phyloP scores from a whole-genome alignment of 1,284 basidiomycete species.

The Athelia sp. region DNA sequence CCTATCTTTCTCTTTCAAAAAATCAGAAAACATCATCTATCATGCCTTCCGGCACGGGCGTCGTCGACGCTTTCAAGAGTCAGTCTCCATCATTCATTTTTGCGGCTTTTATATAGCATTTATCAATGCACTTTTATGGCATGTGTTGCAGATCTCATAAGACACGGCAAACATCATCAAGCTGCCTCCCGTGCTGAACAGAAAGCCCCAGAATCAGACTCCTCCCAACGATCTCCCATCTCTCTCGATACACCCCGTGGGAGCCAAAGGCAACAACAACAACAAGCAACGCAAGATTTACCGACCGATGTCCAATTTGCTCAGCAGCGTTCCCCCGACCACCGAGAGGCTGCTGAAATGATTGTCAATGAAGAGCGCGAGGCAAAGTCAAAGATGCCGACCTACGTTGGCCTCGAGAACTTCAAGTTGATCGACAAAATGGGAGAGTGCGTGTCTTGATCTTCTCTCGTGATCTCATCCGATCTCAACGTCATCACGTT shows the following conservation, averaged over 20 bases:
- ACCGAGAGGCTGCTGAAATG: constrained; percentile 61
- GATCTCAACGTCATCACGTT: constrained; percentile 7
- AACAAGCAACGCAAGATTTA: constrained; percentile 27
- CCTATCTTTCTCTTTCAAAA: background rate
- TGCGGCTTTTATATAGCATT: constrained; percentile 10
- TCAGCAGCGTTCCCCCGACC: constrained; percentile 25
- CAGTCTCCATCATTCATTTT: constrained; percentile 13
- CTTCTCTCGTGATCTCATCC: constrained; percentile 10
- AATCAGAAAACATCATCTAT: background rate
- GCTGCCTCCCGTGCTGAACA: constrained; percentile 28
- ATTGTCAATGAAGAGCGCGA: constrained; percentile 79
- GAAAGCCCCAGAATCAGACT: constrained; percentile 28
- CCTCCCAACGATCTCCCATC: constrained; percentile 16
- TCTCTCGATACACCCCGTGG: constrained; percentile 22
- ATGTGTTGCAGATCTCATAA: constrained; percentile 69
- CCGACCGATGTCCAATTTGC: constrained; percentile 25
- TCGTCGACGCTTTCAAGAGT: constrained; percentile 77
- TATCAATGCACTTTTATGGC: constrained; percentile 10
- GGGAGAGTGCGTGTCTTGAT: constrained; percentile 76
- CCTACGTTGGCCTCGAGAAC: constrained; percentile 80
- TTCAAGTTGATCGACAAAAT: constrained; percentile 86
- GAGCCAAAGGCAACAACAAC: constrained; percentile 21
- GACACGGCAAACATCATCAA: constrained; percentile 76
- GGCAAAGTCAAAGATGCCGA: constrained; percentile 74
- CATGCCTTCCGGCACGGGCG: constrained; percentile 40